Evolutionary conservation across 441 rosid genomes (phyloP), one percentile per base, ranked within the genome.

Genomic region (Dalechampia spathulata): DNA sequence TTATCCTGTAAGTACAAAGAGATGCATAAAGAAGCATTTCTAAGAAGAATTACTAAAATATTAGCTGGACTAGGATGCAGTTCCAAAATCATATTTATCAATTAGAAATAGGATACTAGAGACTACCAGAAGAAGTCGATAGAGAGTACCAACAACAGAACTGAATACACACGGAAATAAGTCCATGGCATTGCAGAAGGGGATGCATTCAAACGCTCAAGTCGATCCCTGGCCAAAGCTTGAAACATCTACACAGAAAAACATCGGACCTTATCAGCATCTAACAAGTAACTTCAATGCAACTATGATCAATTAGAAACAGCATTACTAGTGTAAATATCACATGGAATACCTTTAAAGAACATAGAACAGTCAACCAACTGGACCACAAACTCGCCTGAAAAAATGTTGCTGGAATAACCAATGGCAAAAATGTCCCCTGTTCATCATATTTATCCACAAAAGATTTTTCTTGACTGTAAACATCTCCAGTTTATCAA

Each of bases 181-280:
- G 84, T 78, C 95, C 96, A 82, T 1, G 90, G 87, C 25, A 83
- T 80, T 61, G 91, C 88, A 62, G 96, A 79, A 63, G 97, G 97
- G 66, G 99, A 93, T 52, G 99, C 88, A 76, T 93, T 90, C 78
- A 93, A 70, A 48, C 86, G 82, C 64, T 93, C 99, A 68, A 93
- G 91, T 55, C 99, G 87, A 74, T 93, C 99, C 74, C 96, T 85
- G 55, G 90, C 95, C 82, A 93, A 75, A 65, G 96, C 96, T 85
- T 93, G 99, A 81, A 90, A 93, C 99, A 90, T 87, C 99, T 93
- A 80, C 37, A 57, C 56, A 37, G 10, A 32, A 9, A 59, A 39
- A 44, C 21, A 23, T 30, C 30, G 30, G 36, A 8, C 34, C 8
- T 30, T 8, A 30, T 30, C 5, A 17, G 25, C 8, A 47, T 26